Conservation (phyloP, 306 rosid genomes). For the Ormosia semicastrata region DNA sequence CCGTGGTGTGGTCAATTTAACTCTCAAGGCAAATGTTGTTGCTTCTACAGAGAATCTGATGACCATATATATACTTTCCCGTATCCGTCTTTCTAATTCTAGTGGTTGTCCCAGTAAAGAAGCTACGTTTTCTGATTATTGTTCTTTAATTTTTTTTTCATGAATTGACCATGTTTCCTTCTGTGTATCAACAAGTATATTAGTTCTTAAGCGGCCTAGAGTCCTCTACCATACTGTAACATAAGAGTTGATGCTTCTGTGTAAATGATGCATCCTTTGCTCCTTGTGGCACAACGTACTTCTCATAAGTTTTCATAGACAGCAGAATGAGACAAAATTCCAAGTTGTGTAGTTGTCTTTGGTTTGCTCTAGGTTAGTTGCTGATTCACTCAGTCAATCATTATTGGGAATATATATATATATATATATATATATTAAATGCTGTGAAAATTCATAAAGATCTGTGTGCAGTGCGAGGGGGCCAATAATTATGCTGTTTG, state of each 20-base stretch:
- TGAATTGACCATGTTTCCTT: neutral
- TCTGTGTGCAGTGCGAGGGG: neutral
- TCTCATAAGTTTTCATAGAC: neutral
- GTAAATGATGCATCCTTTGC: constrained; percentile 8
- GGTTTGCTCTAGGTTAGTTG: neutral
- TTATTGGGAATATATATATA: neutral
- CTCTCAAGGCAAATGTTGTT: neutral
- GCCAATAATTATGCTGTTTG: neutral
- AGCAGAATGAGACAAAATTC: neutral
- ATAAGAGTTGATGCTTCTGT: neutral
- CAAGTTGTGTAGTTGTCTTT: neutral
- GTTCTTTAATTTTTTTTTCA: neutral
- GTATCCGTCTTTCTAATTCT: neutral
- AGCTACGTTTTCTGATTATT: neutral
- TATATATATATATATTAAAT: neutral
- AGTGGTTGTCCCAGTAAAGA: neutral
- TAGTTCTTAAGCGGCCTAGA: neutral
- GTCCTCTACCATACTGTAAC: neutral
- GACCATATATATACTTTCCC: neutral
- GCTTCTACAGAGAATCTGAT: constrained; percentile 6
- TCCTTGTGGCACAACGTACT: neutral
- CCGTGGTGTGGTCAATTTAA: neutral
- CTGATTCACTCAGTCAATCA: neutral
- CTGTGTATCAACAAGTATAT: neutral
- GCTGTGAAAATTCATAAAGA: neutral